These are phyloP conservation scores for Aethionema arabicum DNA, from an alignment of 345 rosid species.

Conservation along the genomic window DNA sequence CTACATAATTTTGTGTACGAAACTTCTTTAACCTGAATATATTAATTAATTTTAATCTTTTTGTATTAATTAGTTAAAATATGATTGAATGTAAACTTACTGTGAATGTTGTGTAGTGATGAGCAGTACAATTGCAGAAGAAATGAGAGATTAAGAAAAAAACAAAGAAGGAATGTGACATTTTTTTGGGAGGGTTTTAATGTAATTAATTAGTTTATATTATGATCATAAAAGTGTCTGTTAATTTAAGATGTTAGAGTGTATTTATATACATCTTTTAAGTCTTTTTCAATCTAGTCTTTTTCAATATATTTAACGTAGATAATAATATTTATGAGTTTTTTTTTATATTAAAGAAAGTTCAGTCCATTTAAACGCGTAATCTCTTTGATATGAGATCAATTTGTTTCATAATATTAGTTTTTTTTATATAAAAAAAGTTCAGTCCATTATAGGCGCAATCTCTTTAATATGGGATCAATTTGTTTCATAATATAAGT, in stretches of 20 bases:
- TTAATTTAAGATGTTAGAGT: conserved; percentile 6
- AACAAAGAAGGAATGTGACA: conserved; percentile 8
- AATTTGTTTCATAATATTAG: no score
- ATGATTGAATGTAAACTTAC: conserved; percentile 9
- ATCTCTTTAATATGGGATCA: no score
- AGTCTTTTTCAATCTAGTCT: conserved; percentile 6
- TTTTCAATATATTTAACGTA: neutral
- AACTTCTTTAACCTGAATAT: conserved; percentile 34
- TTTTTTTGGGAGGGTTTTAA: conserved; percentile 20
- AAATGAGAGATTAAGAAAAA: conserved; percentile 16
- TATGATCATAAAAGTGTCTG: neutral
- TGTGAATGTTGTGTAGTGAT: conserved; percentile 22
- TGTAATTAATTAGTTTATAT: neutral
- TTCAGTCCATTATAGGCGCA: no score
- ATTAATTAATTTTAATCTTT: neutral
- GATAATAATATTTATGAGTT: neutral
- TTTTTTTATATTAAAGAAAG: no score
- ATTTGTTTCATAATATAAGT: no score
- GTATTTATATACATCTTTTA: conserved; percentile 11
- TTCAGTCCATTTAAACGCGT: no score
- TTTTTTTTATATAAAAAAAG: no score
- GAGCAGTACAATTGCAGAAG: conserved; percentile 20
- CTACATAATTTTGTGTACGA: conserved; percentile 41
- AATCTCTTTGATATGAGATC: no score
- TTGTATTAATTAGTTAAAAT: neutral